phyloP scores from a whole-genome alignment of 2,329 filamentous ascomycete species.

The Talaromyces sp. region DNA sequence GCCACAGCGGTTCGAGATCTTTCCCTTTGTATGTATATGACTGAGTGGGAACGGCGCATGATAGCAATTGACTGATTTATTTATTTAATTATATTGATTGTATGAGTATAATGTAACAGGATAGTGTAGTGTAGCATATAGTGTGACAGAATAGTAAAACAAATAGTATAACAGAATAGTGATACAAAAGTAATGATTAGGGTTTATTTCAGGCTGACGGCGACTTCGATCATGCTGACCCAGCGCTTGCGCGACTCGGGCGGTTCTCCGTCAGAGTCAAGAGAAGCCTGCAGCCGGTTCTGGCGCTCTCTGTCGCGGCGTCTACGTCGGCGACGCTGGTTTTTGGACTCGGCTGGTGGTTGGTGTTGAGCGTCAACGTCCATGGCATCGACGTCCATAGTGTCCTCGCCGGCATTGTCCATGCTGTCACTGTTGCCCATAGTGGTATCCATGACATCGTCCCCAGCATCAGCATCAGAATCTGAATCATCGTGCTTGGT shows the following conservation, averaged over 20 bases:
- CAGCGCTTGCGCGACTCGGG: slow-evolving; percentile 42
- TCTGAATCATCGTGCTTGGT: slow-evolving; percentile 18
- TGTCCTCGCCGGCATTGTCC: background rate
- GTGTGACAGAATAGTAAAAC: background rate
- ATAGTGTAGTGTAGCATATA: background rate
- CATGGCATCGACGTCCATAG: slow-evolving; percentile 7
- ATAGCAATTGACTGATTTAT: background rate
- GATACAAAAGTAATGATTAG: background rate
- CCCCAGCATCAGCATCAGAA: slow-evolving; percentile 20
- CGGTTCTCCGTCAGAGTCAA: slow-evolving; percentile 28
- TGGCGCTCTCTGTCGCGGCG: slow-evolving; percentile 24
- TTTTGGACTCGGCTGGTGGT: slow-evolving; percentile 12
- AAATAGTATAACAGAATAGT: too few species aligned
- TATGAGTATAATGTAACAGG: background rate
- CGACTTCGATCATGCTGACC: slow-evolving; percentile 44
- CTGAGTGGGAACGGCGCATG: background rate
- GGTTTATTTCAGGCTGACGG: slow-evolving; percentile 36
- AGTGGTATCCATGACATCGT: background rate
- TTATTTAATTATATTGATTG: background rate
- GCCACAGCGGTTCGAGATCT: background rate
- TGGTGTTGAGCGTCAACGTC: slow-evolving; percentile 12
- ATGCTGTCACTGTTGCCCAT: background rate
- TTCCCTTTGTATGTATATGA: slow-evolving; percentile 2
- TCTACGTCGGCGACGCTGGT: slow-evolving; percentile 11
- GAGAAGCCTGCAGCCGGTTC: slow-evolving; percentile 17